Percentiles rank a stretch among this genome's conserved stretches.
These are phyloP conservation scores for Grosmannia serpens DNA, from an alignment of 2,329 filamentous ascomycete genomes.

Conservation along the genomic window DNA sequence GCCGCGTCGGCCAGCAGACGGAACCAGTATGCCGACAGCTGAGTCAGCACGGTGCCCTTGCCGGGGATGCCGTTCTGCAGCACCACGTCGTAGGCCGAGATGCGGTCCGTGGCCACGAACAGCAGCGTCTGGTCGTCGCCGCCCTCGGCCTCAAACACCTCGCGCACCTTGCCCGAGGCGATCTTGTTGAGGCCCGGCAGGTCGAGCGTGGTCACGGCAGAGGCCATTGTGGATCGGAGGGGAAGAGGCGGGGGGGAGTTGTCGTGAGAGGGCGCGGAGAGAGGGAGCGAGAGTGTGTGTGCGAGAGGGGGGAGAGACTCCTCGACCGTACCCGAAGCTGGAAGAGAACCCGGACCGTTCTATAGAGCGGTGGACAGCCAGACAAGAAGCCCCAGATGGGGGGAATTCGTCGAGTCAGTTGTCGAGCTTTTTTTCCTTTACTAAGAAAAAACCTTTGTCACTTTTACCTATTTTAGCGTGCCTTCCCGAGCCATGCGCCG, in stretches of 20 bases:
- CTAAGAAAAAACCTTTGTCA: not conserved
- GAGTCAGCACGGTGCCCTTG: conserved; percentile 42
- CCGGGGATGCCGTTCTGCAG: conserved; percentile 55
- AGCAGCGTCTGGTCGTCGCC: conserved; percentile 18
- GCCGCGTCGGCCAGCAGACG: conserved; percentile 27
- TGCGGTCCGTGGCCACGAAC: conserved; percentile 55
- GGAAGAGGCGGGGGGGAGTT: not conserved
- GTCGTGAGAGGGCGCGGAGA: not conserved
- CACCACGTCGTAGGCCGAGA: conserved; percentile 91
- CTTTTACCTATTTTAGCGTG: not conserved
- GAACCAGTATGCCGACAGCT: conserved; percentile 42
- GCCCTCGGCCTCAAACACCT: conserved; percentile 14
- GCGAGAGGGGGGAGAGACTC: no score
- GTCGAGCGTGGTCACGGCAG: conserved; percentile 17
- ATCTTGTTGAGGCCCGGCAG: conserved; percentile 20
- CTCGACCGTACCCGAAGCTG: no score
- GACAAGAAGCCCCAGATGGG: not conserved
- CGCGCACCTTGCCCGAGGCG: conserved; percentile 21
- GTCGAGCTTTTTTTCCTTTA: not conserved
- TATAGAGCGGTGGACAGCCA: not conserved
- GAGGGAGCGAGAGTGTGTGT: not conserved
- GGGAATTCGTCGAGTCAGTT: not conserved
- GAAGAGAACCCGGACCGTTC: not conserved
- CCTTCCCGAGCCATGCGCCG: no score
- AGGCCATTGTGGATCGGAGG: not conserved